Base-by-base conservation (phyloP, 225 moss, liverwort and hornwort genomes). In the Anthoceros angustus region DNA sequence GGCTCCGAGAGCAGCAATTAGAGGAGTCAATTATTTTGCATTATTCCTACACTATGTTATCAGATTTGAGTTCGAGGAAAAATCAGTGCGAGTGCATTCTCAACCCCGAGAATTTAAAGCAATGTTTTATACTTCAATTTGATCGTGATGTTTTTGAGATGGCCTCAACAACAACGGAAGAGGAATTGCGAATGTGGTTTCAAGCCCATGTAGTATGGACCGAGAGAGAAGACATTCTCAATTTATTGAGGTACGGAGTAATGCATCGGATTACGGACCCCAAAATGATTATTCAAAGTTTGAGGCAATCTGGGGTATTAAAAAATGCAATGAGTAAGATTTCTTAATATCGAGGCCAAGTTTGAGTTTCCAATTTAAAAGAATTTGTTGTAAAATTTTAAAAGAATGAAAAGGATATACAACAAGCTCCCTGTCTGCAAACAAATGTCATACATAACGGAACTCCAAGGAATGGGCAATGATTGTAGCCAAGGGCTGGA, bases 151-250 rank as follows among this genome's bases (percentile, higher is more conserved):
- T 45, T 45, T 45, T 45, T 14, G 43, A 45, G 43, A 45, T 45
- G 43, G 43, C 14, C 43, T 14, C 43, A 9, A 45, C 43, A 45
- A 45, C 43, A 14, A 45, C 43, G 43, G 43, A 45, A 45, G 43
- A 45, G 43, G 43, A 45, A 45, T 8, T 45, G 43, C 43, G 43
- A 14, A 45, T 45, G 43, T 45, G 43, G 43, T 45, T 45, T 45
- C 43, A 45, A 45, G 43, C 43, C 43, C 43, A 45, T 45, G 43
- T 45, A 45, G 43, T 45, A 45, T 45, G 43, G 43, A 45, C 43
- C 14, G 14, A 45, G 43, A 45, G 43, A 45, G 43, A 45, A 14
- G 43, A 45, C 43, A 14, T 45, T 45, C 43, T 45, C 43, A 45
- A 45, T 45, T 45, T 45, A 14, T 45, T 45, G 43, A 45, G 43